phyloP scores from a whole-genome alignment of 169 alveolate species.

The Amoebophrya sp. region DNA sequence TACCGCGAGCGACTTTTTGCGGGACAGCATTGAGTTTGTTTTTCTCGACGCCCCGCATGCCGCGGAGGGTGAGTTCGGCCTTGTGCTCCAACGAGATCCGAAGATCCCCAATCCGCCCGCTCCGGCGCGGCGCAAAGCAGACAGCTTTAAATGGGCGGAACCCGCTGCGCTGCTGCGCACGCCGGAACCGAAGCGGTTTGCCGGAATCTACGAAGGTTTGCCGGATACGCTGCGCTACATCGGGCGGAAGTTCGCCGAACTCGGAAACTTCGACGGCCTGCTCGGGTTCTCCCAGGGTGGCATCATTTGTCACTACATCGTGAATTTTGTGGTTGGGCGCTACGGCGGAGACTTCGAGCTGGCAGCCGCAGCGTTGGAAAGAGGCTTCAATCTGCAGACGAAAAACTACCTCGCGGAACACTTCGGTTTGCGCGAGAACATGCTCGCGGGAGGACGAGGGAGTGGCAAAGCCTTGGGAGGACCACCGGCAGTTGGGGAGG shows the following conservation, averaged over 20 bases:
- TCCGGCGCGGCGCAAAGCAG: background rate
- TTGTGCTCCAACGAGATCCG: background rate
- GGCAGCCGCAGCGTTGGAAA: background rate
- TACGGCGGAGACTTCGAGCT: background rate
- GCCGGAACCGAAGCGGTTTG: background rate
- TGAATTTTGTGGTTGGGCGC: background rate
- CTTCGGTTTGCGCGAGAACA: too few relatives aligned
- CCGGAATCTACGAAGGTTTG: background rate
- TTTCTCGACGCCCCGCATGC: background rate
- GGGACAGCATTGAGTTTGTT: background rate
- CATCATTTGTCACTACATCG: background rate
- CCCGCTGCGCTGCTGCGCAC: background rate
- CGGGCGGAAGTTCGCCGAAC: background rate
- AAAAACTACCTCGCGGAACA: too few relatives aligned
- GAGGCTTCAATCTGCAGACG: too few relatives aligned
- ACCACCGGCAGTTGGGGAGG: too few relatives aligned
- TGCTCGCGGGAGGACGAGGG: too few relatives aligned
- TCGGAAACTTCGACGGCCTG: background rate
- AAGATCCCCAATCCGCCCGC: background rate
- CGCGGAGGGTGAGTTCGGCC: background rate
- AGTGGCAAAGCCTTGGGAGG: too few relatives aligned
- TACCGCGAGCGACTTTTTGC: background rate
- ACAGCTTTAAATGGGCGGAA: background rate
- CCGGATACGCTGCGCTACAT: background rate
- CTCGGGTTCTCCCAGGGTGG: background rate